Base-by-base conservation (phyloP, 1,284 basidiomycete genomes). In the Ustilago lituana region DNA sequence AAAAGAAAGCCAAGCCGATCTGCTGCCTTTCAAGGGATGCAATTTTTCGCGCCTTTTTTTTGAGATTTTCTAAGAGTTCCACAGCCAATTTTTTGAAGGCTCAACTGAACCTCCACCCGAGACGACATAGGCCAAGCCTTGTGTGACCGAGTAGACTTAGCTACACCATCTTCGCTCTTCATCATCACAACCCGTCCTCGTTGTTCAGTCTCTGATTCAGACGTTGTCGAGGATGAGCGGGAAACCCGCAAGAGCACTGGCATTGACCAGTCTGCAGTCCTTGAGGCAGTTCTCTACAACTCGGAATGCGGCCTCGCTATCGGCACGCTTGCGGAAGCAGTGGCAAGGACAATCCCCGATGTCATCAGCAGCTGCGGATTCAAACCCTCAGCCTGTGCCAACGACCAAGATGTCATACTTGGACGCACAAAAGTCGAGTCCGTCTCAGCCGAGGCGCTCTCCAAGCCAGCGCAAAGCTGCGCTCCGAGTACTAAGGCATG, bases 281-380 rank as follows among this genome's bases (percentile, higher is more conserved):
- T 44, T 44, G 1, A 32, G 62, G 10, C 31, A 39, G 0, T 47
- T 59, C 22, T 59, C 62, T 6, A 65, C 62, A 0, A 39, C 39
- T 1, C 22, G 36, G 32, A 43, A 15, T n/a, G 37, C 51, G 12
- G 43, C 55, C 27, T 44, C 46, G 2, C 14, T 65, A 1, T 41
- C 56, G 1, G 22, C 19, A 17, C 36, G 56, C 9, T 23, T 65
- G 36, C 50, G 62, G 24, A 59, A 49, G 19, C 50, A 59, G 11
- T 41, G 41, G 46, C 32, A 37, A 6, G 41, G 23, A 10, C 23
- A 41, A 10, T 17, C n/a, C n/a, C n/a, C n/a, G n/a, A n/a, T n/a
- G n/a, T n/a, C n/a, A 29, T 1, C 51, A 38, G 19, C 56, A 10
- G 6, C 33, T 20, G 9, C 35, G 27, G 14, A 15, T 11, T n/a